Percentiles rank a stretch among this genome's conserved stretches.
phyloP scores from a whole-genome alignment of 1,139 yeast genomes.

The Geotrichum macrosporum region DNA sequence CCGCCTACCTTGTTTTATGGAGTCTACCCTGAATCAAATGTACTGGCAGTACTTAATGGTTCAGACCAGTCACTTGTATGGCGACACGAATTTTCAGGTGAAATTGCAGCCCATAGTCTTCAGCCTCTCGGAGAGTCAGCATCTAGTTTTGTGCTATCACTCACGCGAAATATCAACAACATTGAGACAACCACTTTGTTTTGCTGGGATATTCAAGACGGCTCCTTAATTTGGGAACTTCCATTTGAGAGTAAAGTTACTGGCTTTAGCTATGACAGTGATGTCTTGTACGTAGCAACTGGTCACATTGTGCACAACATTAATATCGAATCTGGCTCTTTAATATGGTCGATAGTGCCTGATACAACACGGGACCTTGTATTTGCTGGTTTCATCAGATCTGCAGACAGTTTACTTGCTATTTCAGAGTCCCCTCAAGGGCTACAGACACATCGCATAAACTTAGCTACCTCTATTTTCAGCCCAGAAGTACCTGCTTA shows the following conservation, averaged over 20 bases:
- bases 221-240: constrained; percentile 24
- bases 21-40: constrained; percentile 23
- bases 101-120: neutral
- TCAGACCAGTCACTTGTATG: constrained; percentile 29
- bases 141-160: constrained; percentile 4
- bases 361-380: neutral
- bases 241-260: constrained; percentile 13
- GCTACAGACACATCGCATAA: neutral
- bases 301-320: constrained; percentile 13
- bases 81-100: constrained; percentile 23
- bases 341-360: neutral
- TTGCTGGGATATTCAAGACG: constrained; percentile 19
- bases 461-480: neutral
- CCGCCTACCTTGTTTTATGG: neutral
- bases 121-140: constrained; percentile 1
- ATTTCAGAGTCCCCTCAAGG: constrained; percentile 4
- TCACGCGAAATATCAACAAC: constrained; percentile 7
- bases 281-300: constrained; percentile 7
- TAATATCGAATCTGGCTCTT: constrained; percentile 11
- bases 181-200: neutral
- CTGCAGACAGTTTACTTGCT: neutral
- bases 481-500: constrained; percentile 5
- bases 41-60: constrained; percentile 27
- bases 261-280: constrained; percentile 2
- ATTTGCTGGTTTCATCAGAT: constrained; percentile 2